Base-by-base conservation (phyloP, 169 alveolate species). In the Perkinsus marinus region DNA sequence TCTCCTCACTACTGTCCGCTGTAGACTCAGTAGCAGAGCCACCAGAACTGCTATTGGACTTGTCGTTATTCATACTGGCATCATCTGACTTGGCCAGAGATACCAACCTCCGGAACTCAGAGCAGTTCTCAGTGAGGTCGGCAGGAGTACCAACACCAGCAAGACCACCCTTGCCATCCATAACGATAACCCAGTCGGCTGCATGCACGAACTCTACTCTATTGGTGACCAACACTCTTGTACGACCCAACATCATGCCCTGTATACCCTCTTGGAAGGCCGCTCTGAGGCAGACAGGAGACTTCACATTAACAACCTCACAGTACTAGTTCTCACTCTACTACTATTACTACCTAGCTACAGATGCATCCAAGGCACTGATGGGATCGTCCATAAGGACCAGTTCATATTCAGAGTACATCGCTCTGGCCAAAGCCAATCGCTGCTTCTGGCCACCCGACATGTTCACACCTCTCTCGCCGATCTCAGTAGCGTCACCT, bases 381-480 rank as follows among this genome's bases (percentile, higher is more conserved):
- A 95, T 79, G 0, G 96, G 96, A 91, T 96, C 97, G 93, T 96
- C 98, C 39, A 95, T 92, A 36, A 96, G 57, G 92, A 93, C 93
- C 19, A 95, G 92, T 57, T 96, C 97, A 79, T 95, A 93, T 38
- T 94, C 92, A 39, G 95, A 90, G 92, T 96, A 96, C 92, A 95
- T 92, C 79, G 98, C 98, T 94, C 98, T 94, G 3, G 98, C 98
- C 34, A 96, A 90, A 19, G 96, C 89, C 30, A 96, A 90, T 79
- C 97, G 91, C 47, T 96, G 96, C 93, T 95, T 96, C 91, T 96
- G 95, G 19, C 98, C 97, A 17, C 98, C 98, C 26, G 96, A 93
- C 39, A 96, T 46, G 90, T 93, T 96, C 3, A 95, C 93, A n/a
- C 98, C 98, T 93, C 94, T 95, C 93, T 96, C 98, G 79, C 79